Evolutionary conservation across 1,284 basidiomycete genomes (phyloP).

Genomic region (Amylostereum chailletii): DNA sequence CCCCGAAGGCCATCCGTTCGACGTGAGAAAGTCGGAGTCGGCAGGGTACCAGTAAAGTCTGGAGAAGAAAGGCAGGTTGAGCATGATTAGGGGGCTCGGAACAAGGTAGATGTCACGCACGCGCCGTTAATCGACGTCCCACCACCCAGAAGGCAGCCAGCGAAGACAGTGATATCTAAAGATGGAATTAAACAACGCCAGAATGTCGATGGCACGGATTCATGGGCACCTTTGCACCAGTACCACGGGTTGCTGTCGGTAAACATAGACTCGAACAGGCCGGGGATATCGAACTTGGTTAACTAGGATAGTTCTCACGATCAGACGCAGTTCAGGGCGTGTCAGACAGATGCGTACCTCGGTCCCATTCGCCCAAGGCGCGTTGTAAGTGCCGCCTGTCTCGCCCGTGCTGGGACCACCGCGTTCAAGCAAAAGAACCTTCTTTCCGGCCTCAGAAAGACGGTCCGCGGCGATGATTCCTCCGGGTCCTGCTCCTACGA

Average conservation of each 20-base stretch:
- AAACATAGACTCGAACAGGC: constrained; percentile 58
- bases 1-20: constrained; percentile 43
- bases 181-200: no score
- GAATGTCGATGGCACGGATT: neutral
- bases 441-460: constrained; percentile 52
- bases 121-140: constrained; percentile 58
- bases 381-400: constrained; percentile 50
- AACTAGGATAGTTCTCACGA: constrained; percentile 23
- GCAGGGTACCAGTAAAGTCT: constrained; percentile 54
- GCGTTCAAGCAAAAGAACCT: constrained; percentile 51
- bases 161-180: constrained; percentile 48
- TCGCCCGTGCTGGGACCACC: constrained; percentile 53
- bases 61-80: neutral
- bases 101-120: constrained; percentile 26
- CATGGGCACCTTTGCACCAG: constrained; percentile 48
- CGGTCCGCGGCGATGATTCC: constrained; percentile 44
- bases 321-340: neutral
- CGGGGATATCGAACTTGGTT: constrained; percentile 59
- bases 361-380: constrained; percentile 41
- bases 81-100: constrained; percentile 3
- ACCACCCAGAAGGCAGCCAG: constrained; percentile 55
- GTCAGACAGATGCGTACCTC: constrained; percentile 28
- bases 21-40: constrained; percentile 40
- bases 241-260: constrained; percentile 45
- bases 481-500: constrained; percentile 50